These are phyloP conservation scores for Gaeumannomyces sp. DNA, from an alignment of 2,329 filamentous ascomycete genomes.

Conservation along the genomic window DNA sequence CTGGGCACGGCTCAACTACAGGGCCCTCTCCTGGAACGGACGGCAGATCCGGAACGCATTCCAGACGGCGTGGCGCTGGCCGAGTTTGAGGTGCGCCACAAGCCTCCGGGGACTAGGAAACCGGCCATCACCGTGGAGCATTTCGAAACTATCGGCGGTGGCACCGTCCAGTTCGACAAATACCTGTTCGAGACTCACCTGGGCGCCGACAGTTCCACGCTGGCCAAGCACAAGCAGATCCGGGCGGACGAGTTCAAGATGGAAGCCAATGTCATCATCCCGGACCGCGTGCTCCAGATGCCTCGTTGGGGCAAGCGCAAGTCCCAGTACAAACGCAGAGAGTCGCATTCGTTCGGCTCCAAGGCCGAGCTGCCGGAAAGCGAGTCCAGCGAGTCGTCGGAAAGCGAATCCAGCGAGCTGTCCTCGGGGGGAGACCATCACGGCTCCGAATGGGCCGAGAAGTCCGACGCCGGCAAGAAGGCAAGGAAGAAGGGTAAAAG, in stretches of 20 bases:
- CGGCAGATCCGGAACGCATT: constrained; percentile 35
- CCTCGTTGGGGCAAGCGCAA: too few relatives aligned
- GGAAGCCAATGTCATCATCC: too few relatives aligned
- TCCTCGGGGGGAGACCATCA: too few relatives aligned
- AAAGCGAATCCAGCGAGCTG: too few relatives aligned
- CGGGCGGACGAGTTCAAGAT: not conserved
- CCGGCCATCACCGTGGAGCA: constrained; percentile 8
- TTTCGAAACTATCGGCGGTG: not conserved
- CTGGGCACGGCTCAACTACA: constrained; percentile 2
- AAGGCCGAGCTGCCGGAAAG: too few relatives aligned
- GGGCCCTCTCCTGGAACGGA: constrained; percentile 15
- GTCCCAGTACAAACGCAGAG: too few relatives aligned
- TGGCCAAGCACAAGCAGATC: not conserved
- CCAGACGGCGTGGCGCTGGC: constrained; percentile 17
- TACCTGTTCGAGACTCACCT: constrained; percentile 4
- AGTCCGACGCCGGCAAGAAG: too few relatives aligned
- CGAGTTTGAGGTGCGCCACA: not conserved
- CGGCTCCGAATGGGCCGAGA: too few relatives aligned
- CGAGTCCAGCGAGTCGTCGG: too few relatives aligned
- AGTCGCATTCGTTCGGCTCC: too few relatives aligned
- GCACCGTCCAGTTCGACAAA: constrained; percentile 1
- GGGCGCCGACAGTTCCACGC: not conserved
- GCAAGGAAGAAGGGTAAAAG: too few relatives aligned
- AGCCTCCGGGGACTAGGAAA: not conserved
- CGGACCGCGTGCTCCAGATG: too few relatives aligned